phyloP scores from a whole-genome alignment of 306 rosid species.

The Trichosanthes truncata region DNA sequence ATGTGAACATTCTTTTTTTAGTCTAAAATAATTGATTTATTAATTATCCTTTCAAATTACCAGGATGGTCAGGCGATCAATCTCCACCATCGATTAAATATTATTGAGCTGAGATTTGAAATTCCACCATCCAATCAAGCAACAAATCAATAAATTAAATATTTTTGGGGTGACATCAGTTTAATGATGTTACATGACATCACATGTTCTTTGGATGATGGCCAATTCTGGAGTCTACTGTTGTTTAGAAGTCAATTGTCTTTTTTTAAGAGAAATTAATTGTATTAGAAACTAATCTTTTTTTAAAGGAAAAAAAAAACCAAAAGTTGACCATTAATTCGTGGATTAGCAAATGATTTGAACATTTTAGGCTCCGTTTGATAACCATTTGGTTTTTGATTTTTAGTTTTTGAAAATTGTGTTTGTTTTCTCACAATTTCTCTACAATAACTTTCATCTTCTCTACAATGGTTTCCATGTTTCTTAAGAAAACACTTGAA shows the following conservation, averaged over 20 bases:
- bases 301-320: rapidly evolving
- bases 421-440: too few species aligned
- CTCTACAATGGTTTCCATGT: too few species aligned
- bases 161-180: background rate
- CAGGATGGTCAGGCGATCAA: background rate
- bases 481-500: too few species aligned
- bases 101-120: background rate
- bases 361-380: background rate
- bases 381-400: too few species aligned
- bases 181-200: background rate
- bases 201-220: background rate
- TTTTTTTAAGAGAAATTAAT: background rate
- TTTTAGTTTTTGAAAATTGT: too few species aligned
- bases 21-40: background rate
- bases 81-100: background rate
- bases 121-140: background rate
- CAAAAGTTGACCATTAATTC: background rate
- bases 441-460: too few species aligned
- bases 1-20: background rate
- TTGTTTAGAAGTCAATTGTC: too few species aligned
- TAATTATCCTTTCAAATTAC: background rate
- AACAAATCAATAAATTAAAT: background rate
- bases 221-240: background rate
- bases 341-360: background rate
- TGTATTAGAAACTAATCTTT: background rate